Base-by-base conservation (phyloP, 108 stramenopile genomes). In the Skeletonema grethae region DNA sequence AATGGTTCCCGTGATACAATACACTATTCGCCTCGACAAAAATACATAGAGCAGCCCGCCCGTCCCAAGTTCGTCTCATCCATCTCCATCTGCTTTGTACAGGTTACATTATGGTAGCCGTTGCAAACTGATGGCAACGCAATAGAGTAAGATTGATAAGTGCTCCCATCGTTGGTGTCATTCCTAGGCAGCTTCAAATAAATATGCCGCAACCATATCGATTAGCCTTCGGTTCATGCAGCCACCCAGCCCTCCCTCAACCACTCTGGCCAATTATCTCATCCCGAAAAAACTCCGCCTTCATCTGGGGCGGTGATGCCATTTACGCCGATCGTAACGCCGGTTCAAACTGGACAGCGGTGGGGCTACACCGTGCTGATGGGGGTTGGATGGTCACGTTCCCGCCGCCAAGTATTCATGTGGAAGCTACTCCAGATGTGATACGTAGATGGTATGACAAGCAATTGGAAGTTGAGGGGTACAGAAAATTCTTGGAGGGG, bases 271-370 rank as follows among this genome's bases (percentile, higher is more conserved):
- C 75, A 25, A 72, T 83, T 11, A 86, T 95, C 25, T 25, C 41
- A 2, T 53, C 80, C 0, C 86, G 92, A 45, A 71, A 85, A 41
- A 81, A 90, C 0, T 67, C 87, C 5, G 90, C 90, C 3, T 95
- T 91, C 75, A 68, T 93, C 34, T 95, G 95, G 95, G 90, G 75
- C 10, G 95, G 95, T 1, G 95, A 95, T 82, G 82, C 90, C 18
- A 83, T 95, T 28, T 95, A 95, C 66, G 89, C 89, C 16, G 94
- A 90, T 74, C 18, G 28, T 28, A 69, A 62, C 29, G 43, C 5
- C 5, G 72, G 70, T 0, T 25, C 70, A 16, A 62, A 77, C 61
- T 74, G 80, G 69, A 66, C 57, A 12, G 60, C 50, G 5, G 70
- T 78, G 18, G 80, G 74, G 1, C 57, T 71, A 0, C 36, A 30